phyloP scores from a whole-genome alignment of 2,329 filamentous ascomycete species.

The Fusarium sambucinum region DNA sequence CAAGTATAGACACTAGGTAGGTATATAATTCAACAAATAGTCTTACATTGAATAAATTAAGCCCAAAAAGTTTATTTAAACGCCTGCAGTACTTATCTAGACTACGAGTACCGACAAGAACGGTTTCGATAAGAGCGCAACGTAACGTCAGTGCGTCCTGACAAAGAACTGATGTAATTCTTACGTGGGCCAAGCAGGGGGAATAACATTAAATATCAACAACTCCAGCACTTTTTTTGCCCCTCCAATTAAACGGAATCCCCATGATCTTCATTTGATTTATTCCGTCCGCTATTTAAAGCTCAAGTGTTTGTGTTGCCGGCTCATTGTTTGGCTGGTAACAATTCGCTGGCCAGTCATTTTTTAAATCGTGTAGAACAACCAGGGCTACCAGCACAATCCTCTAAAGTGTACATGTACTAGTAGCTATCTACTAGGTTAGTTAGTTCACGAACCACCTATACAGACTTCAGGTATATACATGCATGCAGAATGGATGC shows the following conservation, averaged over 20 bases:
- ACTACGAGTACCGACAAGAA: background rate
- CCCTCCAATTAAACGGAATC: background rate
- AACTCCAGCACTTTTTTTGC: background rate
- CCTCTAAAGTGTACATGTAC: background rate
- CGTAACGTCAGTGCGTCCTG: background rate
- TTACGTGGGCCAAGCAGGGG: conserved; percentile 4
- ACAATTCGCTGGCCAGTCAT: background rate
- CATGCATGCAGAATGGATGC: background rate
- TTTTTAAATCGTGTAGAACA: background rate
- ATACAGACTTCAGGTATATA: background rate
- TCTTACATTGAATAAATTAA: background rate
- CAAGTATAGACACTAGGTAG: background rate
- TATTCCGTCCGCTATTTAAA: background rate
- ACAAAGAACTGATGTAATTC: background rate
- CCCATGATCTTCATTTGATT: background rate
- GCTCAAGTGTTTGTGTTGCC: background rate
- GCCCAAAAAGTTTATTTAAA: background rate
- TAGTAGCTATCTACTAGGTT: background rate
- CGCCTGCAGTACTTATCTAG: background rate
- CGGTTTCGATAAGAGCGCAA: background rate
- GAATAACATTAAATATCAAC: no score
- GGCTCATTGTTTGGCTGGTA: background rate
- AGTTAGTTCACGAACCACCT: background rate
- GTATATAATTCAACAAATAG: background rate
- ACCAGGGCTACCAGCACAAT: background rate